phyloP scores from a whole-genome alignment of 495 filamentous ascomycete species.

The Durotheca rogersii region DNA sequence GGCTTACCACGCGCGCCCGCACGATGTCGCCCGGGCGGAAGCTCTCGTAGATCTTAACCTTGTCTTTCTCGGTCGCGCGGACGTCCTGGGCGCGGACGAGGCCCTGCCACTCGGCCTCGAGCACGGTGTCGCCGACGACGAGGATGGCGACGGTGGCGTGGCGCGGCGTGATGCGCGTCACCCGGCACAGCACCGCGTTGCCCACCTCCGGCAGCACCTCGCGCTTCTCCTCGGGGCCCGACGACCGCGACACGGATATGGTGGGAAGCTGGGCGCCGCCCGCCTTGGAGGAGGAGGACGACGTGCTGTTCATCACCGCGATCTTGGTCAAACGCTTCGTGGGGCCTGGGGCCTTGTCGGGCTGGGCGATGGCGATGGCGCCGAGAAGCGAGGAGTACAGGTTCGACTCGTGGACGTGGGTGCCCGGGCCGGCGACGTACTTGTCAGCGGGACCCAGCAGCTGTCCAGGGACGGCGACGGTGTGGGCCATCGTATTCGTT shows the following conservation, averaged over 20 bases:
- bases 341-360: slow-evolving; percentile 54
- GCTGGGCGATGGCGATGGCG: slow-evolving; percentile 53
- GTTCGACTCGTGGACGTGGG: slow-evolving; percentile 69
- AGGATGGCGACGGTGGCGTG: slow-evolving; percentile 83
- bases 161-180: slow-evolving; percentile 77
- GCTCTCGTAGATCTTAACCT: slow-evolving; percentile 83
- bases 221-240: slow-evolving; percentile 47
- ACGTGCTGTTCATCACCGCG: slow-evolving; percentile 24
- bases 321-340: slow-evolving; percentile 59
- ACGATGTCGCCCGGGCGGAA: slow-evolving; percentile 95
- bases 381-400: slow-evolving; percentile 74
- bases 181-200: slow-evolving; percentile 75
- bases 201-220: slow-evolving; percentile 80
- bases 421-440: slow-evolving; percentile 74
- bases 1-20: slow-evolving; percentile 75
- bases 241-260: slow-evolving; percentile 40
- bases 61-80: slow-evolving; percentile 91
- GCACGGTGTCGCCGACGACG: slow-evolving; percentile 64
- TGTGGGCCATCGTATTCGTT: slow-evolving; percentile 18
- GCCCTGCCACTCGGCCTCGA: slow-evolving; percentile 63
- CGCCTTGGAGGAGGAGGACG: too few relatives aligned
- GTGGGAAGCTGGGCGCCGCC: slow-evolving; percentile 38
- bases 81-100: slow-evolving; percentile 81
- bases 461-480: slow-evolving; percentile 68
- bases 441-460: slow-evolving; percentile 64